Evolutionary conservation across 306 rosid species (phyloP).

Genomic region (Vicia villosa): DNA sequence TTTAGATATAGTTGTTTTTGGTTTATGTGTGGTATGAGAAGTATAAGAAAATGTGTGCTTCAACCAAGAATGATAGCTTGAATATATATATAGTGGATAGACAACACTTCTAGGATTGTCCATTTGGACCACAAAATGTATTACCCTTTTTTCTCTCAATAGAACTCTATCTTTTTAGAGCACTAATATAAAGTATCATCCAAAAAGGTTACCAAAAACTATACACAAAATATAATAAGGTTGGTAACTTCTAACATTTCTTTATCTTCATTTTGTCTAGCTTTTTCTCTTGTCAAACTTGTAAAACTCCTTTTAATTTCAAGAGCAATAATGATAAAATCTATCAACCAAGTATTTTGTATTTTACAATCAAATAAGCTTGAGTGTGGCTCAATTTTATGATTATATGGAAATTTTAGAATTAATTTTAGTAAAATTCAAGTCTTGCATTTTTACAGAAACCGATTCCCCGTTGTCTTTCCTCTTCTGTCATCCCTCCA

Average conservation of each 20-base stretch:
- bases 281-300: conserved; percentile 8
- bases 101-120: not conserved
- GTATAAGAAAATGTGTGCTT: conserved; percentile 32
- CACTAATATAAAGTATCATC: conserved; percentile 29
- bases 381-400: too few species aligned
- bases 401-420: too few species aligned
- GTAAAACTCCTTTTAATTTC: not conserved
- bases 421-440: too few species aligned
- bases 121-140: conserved; percentile 22
- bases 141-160: not conserved
- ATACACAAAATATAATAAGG: conserved; percentile 15
- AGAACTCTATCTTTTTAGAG: conserved; percentile 30
- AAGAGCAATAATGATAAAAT: not conserved
- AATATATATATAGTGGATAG: conserved; percentile 37
- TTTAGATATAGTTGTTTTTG: not conserved
- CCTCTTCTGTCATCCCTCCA: too few species aligned
- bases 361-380: not conserved
- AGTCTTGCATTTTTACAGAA: too few species aligned
- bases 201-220: conserved; percentile 34
- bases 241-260: conserved; percentile 26
- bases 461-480: too few species aligned
- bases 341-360: conserved; percentile 20
- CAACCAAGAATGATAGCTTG: conserved; percentile 29
- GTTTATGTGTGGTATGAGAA: not conserved
- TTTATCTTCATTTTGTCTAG: conserved; percentile 6